These are phyloP conservation scores for Cyberlindnera subsufficiens DNA, from an alignment of 805 yeast genomes.

Conservation along the genomic window DNA sequence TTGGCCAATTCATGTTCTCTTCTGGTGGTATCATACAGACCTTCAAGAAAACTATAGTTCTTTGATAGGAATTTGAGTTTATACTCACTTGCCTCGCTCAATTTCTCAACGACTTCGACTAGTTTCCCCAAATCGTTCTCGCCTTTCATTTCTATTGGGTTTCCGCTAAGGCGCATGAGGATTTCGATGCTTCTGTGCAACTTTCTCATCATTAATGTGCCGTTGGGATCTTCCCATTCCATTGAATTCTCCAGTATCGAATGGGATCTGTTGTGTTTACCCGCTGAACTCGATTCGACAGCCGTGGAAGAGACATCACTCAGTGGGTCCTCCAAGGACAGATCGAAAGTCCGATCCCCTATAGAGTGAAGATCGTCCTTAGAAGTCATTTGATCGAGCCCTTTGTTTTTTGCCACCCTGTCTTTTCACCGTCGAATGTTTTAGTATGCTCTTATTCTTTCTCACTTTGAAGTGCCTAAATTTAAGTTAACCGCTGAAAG, in stretches of 20 bases:
- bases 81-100: slow-evolving; percentile 14
- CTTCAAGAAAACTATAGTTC: slow-evolving; percentile 19
- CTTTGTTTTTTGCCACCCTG: no score
- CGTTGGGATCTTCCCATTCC: neutral
- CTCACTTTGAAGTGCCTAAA: no score
- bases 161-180: slow-evolving; percentile 13
- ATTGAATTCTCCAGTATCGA: neutral
- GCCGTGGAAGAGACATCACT: slow-evolving; percentile 10
- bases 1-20: slow-evolving; percentile 6
- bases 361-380: slow-evolving; percentile 15
- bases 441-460: no score
- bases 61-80: slow-evolving; percentile 18
- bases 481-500: no score
- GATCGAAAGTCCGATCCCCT: slow-evolving; percentile 17
- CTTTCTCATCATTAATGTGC: neutral
- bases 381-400: neutral
- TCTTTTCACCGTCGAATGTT: no score
- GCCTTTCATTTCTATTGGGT: neutral
- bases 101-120: slow-evolving; percentile 4
- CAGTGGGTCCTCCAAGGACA: slow-evolving; percentile 14
- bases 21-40: slow-evolving; percentile 13
- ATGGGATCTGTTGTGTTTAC: neutral
- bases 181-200: slow-evolving; percentile 1
- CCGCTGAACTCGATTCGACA: slow-evolving; percentile 1
- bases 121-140: slow-evolving; percentile 3